Conservation (phyloP, 2,329 filamentous ascomycete genomes). For the Eutypella sp. region DNA sequence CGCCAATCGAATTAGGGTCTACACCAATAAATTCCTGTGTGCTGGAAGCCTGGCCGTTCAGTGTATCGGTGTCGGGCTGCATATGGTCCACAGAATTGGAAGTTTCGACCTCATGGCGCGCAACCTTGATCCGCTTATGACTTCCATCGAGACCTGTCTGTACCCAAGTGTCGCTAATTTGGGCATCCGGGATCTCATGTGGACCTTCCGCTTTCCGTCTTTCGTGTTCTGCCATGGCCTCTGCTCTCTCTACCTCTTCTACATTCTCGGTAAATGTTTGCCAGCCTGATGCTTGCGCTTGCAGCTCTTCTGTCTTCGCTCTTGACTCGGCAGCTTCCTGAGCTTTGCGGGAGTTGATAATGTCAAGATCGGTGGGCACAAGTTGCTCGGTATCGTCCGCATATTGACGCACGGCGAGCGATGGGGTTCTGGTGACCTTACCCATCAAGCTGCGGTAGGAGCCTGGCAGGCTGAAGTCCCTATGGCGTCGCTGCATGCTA, state of each 20-base stretch:
- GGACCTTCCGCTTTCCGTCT: constrained; percentile 22
- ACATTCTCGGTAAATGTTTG: constrained; percentile 19
- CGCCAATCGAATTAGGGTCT: no score
- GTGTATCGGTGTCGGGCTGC: no score
- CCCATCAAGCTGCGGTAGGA: constrained; percentile 83
- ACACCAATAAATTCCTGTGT: no score
- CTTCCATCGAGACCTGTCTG: constrained; percentile 33
- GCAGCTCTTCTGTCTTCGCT: constrained; percentile 16
- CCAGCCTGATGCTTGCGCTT: constrained; percentile 18
- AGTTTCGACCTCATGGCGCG: constrained; percentile 12
- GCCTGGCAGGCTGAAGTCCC: constrained; percentile 83
- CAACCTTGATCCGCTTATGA: constrained; percentile 37
- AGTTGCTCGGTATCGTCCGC: constrained; percentile 71
- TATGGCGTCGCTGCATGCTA: constrained; percentile 80
- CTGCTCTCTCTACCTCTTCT: constrained; percentile 18
- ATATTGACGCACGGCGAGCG: constrained; percentile 68
- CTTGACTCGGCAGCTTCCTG: constrained; percentile 22
- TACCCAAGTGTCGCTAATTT: constrained; percentile 35
- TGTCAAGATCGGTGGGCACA: constrained; percentile 80
- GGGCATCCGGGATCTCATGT: constrained; percentile 13
- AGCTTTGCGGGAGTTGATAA: constrained; percentile 43
- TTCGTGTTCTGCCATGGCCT: constrained; percentile 19
- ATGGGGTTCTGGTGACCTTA: constrained; percentile 59
- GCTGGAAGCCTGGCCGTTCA: no score
- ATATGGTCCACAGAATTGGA: constrained; percentile 1